phyloP scores from a whole-genome alignment of 352 stramenopile genomes.

The Pythium plurisporium region DNA sequence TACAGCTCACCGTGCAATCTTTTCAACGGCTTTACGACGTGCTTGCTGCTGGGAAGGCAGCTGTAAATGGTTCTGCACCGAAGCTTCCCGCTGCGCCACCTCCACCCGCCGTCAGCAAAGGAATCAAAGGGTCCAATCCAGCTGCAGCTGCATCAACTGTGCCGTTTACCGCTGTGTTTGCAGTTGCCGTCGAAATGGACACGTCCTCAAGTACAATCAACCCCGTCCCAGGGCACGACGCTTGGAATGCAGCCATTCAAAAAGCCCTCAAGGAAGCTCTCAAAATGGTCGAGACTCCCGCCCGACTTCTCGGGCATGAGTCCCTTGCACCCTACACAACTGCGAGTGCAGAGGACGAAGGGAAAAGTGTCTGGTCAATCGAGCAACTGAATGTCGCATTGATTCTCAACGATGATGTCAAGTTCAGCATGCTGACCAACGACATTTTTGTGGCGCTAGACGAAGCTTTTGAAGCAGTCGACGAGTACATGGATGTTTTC shows the following conservation, averaged over 20 bases:
- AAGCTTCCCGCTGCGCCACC: neutral
- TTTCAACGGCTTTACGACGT: conserved; percentile 60
- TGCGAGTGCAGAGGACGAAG: conserved; percentile 78
- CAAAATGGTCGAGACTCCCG: conserved; percentile 84
- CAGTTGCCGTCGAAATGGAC: conserved; percentile 68
- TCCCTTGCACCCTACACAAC: conserved; percentile 74
- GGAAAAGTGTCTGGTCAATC: conserved; percentile 73
- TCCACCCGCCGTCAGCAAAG: conserved; percentile 1
- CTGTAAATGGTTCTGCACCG: conserved; percentile 8
- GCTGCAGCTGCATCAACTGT: neutral
- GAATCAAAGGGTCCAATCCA: neutral
- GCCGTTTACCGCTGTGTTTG: conserved; percentile 56
- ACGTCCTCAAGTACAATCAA: conserved; percentile 31
- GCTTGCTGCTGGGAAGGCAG: conserved; percentile 43
- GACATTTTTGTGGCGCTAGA: conserved; percentile 83
- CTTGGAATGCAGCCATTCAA: conserved; percentile 69
- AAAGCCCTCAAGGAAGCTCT: conserved; percentile 80
- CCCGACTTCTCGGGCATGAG: conserved; percentile 76
- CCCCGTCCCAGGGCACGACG: conserved; percentile 53
- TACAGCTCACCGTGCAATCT: conserved; percentile 81
- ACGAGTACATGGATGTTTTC: conserved; percentile 90
- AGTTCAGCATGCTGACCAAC: conserved; percentile 78
- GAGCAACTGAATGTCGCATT: conserved; percentile 75
- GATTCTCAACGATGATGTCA: conserved; percentile 79
- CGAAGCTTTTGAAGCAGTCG: conserved; percentile 73